Evolutionary conservation across 192 early-diverging fungal genomes (phyloP), one percentile per base, ranked within the genome.

Genomic region (Lobosporangium transversale): DNA sequence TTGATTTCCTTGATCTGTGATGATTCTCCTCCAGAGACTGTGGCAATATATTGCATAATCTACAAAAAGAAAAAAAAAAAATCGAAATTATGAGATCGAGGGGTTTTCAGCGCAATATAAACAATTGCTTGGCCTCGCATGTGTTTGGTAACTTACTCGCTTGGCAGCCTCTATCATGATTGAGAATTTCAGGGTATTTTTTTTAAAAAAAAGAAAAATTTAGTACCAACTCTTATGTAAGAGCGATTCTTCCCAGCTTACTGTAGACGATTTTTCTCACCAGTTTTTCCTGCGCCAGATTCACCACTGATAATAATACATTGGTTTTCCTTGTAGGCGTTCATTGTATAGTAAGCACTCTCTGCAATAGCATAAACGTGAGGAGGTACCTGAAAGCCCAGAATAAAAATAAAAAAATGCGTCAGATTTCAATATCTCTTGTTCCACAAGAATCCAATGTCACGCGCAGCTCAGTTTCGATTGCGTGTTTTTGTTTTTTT

Each of bases 241-340:
- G n/a, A n/a, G n/a, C n/a, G n/a, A n/a, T n/a, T n/a, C n/a, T n/a
- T n/a, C n/a, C n/a, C n/a, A n/a, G n/a, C n/a, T n/a, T n/a, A n/a
- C n/a, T n/a, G n/a, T n/a, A n/a, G n/a, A n/a, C n/a, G n/a, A n/a
- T n/a, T 12, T 8, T 36, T n/a, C 54, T 30, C 51, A 82, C 80
- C 80, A 43, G 92, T 96, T 74, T 94, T 94, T 59, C 95, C 95
- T 23, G 95, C 95, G 31, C 95, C 95, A 52, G 92, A 94, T 85
- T 97, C 95, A 73, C 95, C 95, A 83, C 90, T 91, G 62, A 99
- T 99, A 71, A 99, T 99, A 63, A 99, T 95, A 84, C 97, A 98
- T 69, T 99, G 97, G 79, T 95, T 98, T 79, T 99, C 97, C 81
- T 95, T 96, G 86, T 99, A 98, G 43, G 90, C 90, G 64, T 96